Conservation (phyloP, 2,329 filamentous ascomycete species). For the Ophiosphaerella korrae region DNA sequence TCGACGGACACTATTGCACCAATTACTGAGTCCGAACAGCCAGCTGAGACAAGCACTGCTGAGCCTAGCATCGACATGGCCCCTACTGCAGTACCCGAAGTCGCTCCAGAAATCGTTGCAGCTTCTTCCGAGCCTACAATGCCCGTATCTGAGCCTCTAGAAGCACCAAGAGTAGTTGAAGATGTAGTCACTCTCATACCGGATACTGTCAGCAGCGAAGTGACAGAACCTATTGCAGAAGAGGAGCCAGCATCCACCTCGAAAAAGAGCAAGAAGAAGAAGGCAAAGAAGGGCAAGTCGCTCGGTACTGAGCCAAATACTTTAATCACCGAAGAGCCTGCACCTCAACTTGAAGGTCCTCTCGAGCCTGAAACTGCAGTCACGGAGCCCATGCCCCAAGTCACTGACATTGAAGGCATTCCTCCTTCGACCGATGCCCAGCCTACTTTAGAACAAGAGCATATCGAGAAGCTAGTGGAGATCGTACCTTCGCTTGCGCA, state of each 20-base stretch:
- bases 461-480: no score
- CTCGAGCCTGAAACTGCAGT: background rate
- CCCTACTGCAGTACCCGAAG: constrained; percentile 2
- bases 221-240: constrained; percentile 1
- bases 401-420: no score
- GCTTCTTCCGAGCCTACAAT: background rate
- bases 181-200: background rate
- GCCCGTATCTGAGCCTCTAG: no score
- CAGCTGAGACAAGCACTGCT: background rate
- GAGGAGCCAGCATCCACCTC: constrained; percentile 11
- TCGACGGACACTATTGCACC: background rate
- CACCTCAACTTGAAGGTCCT: no score
- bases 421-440: no score
- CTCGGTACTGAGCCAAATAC: constrained; percentile 11
- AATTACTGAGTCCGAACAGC: background rate
- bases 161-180: background rate
- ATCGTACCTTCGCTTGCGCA: background rate
- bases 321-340: constrained; percentile 3
- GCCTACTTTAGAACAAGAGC: no score
- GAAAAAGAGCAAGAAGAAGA: constrained; percentile 34
- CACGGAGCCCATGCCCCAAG: no score
- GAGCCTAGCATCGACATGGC: background rate
- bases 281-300: constrained; percentile 23
- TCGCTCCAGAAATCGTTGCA: constrained; percentile 7
- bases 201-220: background rate